Base-by-base conservation (phyloP, 2,329 filamentous ascomycete species). In the Mycocentrospora acerina region DNA sequence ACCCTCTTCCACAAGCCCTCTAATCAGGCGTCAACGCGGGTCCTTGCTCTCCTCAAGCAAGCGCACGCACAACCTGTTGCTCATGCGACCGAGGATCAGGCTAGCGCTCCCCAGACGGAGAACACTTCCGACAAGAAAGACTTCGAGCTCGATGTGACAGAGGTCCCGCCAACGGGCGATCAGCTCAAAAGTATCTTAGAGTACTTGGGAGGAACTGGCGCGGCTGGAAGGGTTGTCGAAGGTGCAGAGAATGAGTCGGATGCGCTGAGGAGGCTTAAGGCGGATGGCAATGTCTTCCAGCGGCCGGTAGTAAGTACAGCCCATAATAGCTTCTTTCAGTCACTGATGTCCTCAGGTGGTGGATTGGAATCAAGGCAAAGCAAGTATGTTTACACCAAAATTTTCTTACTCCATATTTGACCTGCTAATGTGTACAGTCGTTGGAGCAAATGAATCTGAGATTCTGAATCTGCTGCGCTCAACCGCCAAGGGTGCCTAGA, bases 1-100 rank as follows among this genome's bases (percentile, higher is more conserved):
- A 97, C 91, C 46, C 84, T 98, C 75, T 98, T 97, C 78, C 90
- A 96, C 79, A 87, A 88, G 69, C 81, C 91, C 41, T 79, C 77
- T 57, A 79, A 80, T 37, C 80, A 85, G 15, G 77, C 85, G 49
- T 96, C 90, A 3, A 75, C 81, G 34, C 82, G 85, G 44, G 85
- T 86, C 22, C 80, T 85, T 46, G 84, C 80, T 28, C 72, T 95
- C 36, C 80, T 97, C 44, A 94, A 93, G 73, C 83, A 91, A 70
- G 79, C 82, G 22, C 86, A 87, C 17, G 83, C 85, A 32, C 81
- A 81, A 32, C 82, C 88, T 10, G 68, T 79, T 22, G 75, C 82
- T 43, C 76, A 79, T 15, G 81, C 88, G 8, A 88, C 86, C 2
- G 74, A 83, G 62, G 86, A 90, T 63, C 85, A 90, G 66, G 84